Percentiles rank a stretch among this genome's conserved stretches.
Conservation (phyloP, 2,329 filamentous ascomycete species). For the Diaporthe sp. region DNA sequence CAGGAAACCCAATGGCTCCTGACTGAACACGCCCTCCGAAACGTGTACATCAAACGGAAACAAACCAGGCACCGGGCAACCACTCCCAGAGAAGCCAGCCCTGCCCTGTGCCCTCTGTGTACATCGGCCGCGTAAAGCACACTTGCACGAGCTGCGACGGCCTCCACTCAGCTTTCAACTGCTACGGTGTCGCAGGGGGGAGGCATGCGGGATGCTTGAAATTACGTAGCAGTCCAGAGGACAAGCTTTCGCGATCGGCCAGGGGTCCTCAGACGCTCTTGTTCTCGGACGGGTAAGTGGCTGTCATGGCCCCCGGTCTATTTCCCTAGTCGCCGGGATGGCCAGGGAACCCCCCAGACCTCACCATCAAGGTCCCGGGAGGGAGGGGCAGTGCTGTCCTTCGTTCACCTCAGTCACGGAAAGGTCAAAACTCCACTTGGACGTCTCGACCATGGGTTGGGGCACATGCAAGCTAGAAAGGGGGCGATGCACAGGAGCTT, state of each 20-base stretch:
- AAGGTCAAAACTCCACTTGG: conserved; percentile 34
- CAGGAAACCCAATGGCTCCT: conserved; percentile 36
- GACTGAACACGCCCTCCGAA: conserved; percentile 33
- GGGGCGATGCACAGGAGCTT: conserved; percentile 4
- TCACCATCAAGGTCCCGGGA: conserved; percentile 34
- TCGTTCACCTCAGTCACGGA: conserved; percentile 16
- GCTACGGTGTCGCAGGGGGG: conserved; percentile 18
- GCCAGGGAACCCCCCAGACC: conserved; percentile 25
- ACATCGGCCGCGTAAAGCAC: conserved; percentile 38
- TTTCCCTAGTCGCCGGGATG: conserved; percentile 12
- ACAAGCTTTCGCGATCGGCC: conserved; percentile 24
- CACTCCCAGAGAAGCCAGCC: conserved; percentile 36
- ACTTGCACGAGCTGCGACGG: conserved; percentile 40
- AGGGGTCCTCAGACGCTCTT: conserved; percentile 27
- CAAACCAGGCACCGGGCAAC: conserved; percentile 34
- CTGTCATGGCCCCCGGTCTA: conserved; percentile 20
- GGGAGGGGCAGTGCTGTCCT: conserved; percentile 36
- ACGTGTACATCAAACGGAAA: conserved; percentile 32
- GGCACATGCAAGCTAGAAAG: conserved; percentile 17
- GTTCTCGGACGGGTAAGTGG: conserved; percentile 20
- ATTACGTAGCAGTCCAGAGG: conserved; percentile 34
- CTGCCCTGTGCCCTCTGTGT: conserved; percentile 34
- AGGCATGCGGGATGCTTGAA: conserved; percentile 25
- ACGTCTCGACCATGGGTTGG: conserved; percentile 33
- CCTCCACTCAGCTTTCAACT: conserved; percentile 35